Conservation (phyloP, 306 rosid genomes). For the Canavalia gladiata region DNA sequence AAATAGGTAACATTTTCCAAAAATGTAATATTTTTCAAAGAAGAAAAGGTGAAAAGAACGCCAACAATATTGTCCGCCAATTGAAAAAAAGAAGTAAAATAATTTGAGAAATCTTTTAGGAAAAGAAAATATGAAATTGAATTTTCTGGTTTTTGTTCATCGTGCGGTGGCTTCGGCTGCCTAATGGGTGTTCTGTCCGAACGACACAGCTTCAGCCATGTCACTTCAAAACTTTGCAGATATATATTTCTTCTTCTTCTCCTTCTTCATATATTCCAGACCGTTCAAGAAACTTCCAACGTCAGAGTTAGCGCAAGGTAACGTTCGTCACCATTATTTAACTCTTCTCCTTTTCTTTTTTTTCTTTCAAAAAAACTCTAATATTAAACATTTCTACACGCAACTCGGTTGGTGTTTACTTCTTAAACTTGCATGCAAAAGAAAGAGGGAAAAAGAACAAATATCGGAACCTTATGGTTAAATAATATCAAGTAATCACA, state of each 20-base stretch:
- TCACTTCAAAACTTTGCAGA: not conserved
- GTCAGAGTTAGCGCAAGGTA: slow-evolving; percentile 2
- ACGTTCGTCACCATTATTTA: not conserved
- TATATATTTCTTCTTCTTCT: slow-evolving; percentile 8
- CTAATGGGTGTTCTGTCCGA: slow-evolving; percentile 3
- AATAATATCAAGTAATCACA: not conserved
- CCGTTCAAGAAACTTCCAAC: slow-evolving; percentile 29
- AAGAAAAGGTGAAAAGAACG: no score
- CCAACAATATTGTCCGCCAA: no score
- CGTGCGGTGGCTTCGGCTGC: slow-evolving; percentile 34
- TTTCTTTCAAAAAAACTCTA: not conserved
- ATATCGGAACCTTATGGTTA: slow-evolving; percentile 19
- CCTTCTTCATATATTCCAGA: not conserved
- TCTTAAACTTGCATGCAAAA: slow-evolving; percentile 45
- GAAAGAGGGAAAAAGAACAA: slow-evolving; percentile 30
- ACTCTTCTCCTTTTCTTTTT: not conserved
- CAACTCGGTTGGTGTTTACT: slow-evolving; percentile 12
- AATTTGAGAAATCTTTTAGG: no score
- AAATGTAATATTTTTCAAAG: no score
- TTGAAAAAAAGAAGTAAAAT: no score
- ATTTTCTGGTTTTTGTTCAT: not conserved
- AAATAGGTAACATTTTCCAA: no score
- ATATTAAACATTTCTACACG: slow-evolving; percentile 10
- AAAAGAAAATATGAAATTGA: not conserved
- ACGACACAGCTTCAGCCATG: slow-evolving; percentile 4